Percentiles rank a stretch among this genome's conserved stretches.
phyloP scores from a whole-genome alignment of 2,329 filamentous ascomycete species.

The Aspergillus flavus region DNA sequence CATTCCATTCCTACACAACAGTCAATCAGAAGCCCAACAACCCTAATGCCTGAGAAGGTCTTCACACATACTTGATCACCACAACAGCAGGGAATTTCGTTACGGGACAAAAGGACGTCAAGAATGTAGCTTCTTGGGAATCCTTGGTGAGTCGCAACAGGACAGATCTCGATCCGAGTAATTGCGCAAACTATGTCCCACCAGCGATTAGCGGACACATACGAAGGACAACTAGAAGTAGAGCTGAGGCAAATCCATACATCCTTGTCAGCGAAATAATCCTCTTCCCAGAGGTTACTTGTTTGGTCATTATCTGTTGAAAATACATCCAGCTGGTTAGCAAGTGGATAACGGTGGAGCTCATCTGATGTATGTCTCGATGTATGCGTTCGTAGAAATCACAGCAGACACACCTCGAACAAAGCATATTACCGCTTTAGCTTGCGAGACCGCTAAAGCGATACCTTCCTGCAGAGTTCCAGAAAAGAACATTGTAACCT shows the following conservation, averaged over 20 bases:
- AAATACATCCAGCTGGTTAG: conserved; percentile 15
- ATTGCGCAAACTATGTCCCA: conserved; percentile 53
- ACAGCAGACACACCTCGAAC: conserved; percentile 64
- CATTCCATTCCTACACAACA: conserved; percentile 65
- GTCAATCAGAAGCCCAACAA: conserved; percentile 16
- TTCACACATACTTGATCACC: conserved; percentile 66
- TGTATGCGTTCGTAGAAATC: background rate
- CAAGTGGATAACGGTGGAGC: conserved; percentile 7
- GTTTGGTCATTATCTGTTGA: conserved; percentile 67
- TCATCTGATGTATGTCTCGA: background rate
- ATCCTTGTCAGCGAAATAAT: conserved; percentile 60
- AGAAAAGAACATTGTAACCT: conserved; percentile 71
- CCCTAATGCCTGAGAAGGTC: background rate
- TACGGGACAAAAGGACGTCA: conserved; percentile 82
- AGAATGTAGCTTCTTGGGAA: conserved; percentile 77
- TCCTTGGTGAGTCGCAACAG: conserved; percentile 70
- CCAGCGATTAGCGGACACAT: background rate
- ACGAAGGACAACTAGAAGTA: background rate
- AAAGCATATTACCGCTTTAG: conserved; percentile 82
- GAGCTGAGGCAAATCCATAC: conserved; percentile 40
- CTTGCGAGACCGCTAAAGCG: conserved; percentile 69
- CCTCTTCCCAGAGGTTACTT: conserved; percentile 72
- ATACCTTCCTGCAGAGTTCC: conserved; percentile 83
- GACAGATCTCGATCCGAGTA: conserved; percentile 66
- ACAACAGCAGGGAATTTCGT: conserved; percentile 76